Evolutionary conservation across 2,329 filamentous ascomycete species (phyloP).

Genomic region (Geosmithia morbida): DNA sequence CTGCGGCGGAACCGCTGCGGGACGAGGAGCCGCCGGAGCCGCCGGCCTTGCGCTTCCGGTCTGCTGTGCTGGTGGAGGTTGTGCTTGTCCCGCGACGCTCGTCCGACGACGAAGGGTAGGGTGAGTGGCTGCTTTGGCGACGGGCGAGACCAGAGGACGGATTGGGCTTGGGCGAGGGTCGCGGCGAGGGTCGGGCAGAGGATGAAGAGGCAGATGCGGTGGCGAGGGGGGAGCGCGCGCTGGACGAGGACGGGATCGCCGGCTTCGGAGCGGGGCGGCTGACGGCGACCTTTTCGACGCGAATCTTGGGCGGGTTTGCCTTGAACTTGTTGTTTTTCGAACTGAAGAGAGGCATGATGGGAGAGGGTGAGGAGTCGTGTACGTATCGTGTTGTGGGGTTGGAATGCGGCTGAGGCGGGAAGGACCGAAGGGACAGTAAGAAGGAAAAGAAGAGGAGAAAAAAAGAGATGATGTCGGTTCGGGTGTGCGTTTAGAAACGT

Average conservation of each 20-base stretch:
- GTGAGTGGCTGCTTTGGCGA: constrained; percentile 26
- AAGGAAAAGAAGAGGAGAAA: background rate
- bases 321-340: constrained; percentile 34
- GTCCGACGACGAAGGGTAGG: constrained; percentile 24
- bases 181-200: constrained; percentile 17
- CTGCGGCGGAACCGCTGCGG: constrained; percentile 11
- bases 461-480: background rate
- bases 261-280: constrained; percentile 20
- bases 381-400: background rate
- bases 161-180: constrained; percentile 23
- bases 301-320: constrained; percentile 31
- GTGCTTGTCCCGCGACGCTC: constrained; percentile 12
- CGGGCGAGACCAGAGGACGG: background rate
- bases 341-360: constrained; percentile 19
- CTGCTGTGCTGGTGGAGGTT: constrained; percentile 2
- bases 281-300: constrained; percentile 36
- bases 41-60: constrained; percentile 34
- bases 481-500: too few species aligned
- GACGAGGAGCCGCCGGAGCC: constrained; percentile 5
- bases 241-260: constrained; percentile 18
- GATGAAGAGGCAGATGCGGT: constrained; percentile 14
- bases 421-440: background rate
- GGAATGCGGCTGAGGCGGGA: background rate
- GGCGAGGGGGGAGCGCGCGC: constrained; percentile 15
- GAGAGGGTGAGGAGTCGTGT: background rate